Evolutionary conservation across 2,329 filamentous ascomycete genomes (phyloP), one percentile per base, ranked within the genome.

Genomic region (Fusarium sp.): DNA sequence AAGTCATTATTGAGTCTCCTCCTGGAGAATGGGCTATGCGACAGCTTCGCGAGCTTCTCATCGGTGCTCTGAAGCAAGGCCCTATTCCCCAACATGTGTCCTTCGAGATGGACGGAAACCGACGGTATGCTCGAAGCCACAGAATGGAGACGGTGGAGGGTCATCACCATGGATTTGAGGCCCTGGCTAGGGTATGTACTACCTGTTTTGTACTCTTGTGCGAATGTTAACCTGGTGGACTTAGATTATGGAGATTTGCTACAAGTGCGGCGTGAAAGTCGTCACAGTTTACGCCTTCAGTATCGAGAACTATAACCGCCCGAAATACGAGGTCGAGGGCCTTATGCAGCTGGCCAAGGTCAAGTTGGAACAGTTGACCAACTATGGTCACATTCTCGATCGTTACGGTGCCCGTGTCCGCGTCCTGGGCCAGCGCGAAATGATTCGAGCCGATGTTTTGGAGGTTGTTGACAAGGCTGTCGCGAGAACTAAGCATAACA

Each of bases 101-200:
- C n/a, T 99, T 99, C 81, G 96, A 98, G 78, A 99, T 99, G 97
- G 97, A 99, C 82, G 97, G 97, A 65, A 99, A 99, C 84, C 88
- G 97, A 79, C 93, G 97, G 54, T 99, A 97, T 85, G 97, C 97
- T 16, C 90, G 94, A 71, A 93, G 89, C 73, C 95, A 97, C 85
- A 92, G 96, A 74, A 98, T 99, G 82, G 97, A 99, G 86, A 98
- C 95, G 0, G 92, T 98, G 37, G 96, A 99, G 84, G 97, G 97
- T 27, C 97, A 99, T 82, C 95, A 98, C 81, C 86, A 97, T 77
- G 97, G 97, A 3, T 99, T 98, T 79, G 97, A 99, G 85, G 95
- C 97, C 33, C 87, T 99, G 71, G 97, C 96, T 59, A 92, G 93
- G 81, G 95, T 96, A 86, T 64, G 90, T 84, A 48, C 10, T 35